A percentile compares a stretch with the other conserved stretches of the same genome.
These are phyloP conservation scores for Trametes meyenii DNA, from an alignment of 768 basidiomycete genomes.

Conservation along the genomic window DNA sequence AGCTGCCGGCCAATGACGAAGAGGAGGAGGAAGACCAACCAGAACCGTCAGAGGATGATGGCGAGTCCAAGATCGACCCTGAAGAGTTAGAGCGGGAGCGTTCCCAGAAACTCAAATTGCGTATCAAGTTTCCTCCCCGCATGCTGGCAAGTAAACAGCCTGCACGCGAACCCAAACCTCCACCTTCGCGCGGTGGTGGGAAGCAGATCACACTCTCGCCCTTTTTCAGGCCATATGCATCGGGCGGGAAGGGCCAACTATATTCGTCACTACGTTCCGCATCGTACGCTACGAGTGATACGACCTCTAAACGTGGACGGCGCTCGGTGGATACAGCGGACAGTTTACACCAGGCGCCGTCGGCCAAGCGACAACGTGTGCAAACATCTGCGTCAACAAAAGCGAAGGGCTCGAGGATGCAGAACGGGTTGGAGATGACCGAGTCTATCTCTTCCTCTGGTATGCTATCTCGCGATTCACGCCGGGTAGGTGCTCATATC, in stretches of 20 bases:
- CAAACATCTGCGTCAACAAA: background rate
- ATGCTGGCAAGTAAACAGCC: conserved; percentile 12
- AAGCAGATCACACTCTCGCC: conserved; percentile 28
- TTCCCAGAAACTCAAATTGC: conserved; percentile 41
- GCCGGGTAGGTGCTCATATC: background rate
- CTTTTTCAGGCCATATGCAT: conserved; percentile 6
- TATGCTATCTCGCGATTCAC: background rate
- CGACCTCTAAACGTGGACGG: conserved; percentile 11
- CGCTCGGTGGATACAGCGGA: conserved; percentile 19
- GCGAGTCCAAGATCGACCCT: conserved; percentile 38
- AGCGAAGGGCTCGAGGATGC: conserved; percentile 8
- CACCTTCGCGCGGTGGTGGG: conserved; percentile 16
- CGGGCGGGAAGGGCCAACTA: conserved; percentile 14
- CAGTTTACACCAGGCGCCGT: conserved; percentile 10
- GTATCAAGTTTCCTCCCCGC: conserved; percentile 40
- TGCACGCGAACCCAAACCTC: background rate
- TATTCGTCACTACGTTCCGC: conserved; percentile 17
- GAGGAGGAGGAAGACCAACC: conserved; percentile 11
- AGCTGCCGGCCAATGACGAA: conserved; percentile 13
- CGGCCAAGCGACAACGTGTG: conserved; percentile 15
- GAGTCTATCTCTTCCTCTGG: conserved; percentile 20
- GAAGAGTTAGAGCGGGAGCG: conserved; percentile 35
- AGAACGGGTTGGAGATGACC: background rate
- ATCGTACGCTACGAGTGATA: conserved; percentile 11
- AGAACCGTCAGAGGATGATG: conserved; percentile 26